Percentiles rank a stretch among this genome's conserved stretches.
These are phyloP conservation scores for Rhodotorula sphaerocarpa DNA, from an alignment of 768 basidiomycete genomes.

Conservation along the genomic window DNA sequence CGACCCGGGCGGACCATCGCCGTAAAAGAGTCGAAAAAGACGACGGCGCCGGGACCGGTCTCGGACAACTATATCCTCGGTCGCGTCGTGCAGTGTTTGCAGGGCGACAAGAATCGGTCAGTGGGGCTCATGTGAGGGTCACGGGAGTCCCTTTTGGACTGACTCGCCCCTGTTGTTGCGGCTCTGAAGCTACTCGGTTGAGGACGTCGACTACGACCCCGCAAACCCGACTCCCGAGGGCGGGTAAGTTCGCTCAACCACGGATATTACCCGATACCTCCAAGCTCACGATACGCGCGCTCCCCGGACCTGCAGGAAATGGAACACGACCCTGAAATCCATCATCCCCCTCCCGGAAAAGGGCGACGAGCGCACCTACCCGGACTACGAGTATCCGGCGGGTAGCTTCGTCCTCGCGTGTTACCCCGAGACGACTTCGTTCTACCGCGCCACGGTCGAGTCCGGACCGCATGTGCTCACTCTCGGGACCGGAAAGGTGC, in stretches of 20 bases:
- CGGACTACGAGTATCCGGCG: constrained; percentile 41
- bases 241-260: constrained; percentile 1
- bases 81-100: constrained; percentile 41
- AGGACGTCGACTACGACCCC: constrained; percentile 44
- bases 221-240: constrained; percentile 23
- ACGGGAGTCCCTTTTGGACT: not conserved
- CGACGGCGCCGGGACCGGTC: not conserved
- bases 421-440: constrained; percentile 48
- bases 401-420: constrained; percentile 43
- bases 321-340: constrained; percentile 44
- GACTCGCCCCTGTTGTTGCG: no score
- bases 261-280: not conserved
- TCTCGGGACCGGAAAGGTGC: constrained; percentile 26
- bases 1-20: constrained; percentile 43
- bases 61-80: constrained; percentile 46
- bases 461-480: constrained; percentile 5
- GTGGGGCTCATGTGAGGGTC: not conserved
- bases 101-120: constrained; percentile 42
- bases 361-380: constrained; percentile 41
- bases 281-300: not conserved
- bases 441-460: constrained; percentile 45
- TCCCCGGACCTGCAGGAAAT: constrained; percentile 37
- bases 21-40: constrained; percentile 40
- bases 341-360: constrained; percentile 47
- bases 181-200: constrained; percentile 42